Evolutionary conservation across 2,329 filamentous ascomycete species (phyloP).

Genomic region (Curvularia spicifera): DNA sequence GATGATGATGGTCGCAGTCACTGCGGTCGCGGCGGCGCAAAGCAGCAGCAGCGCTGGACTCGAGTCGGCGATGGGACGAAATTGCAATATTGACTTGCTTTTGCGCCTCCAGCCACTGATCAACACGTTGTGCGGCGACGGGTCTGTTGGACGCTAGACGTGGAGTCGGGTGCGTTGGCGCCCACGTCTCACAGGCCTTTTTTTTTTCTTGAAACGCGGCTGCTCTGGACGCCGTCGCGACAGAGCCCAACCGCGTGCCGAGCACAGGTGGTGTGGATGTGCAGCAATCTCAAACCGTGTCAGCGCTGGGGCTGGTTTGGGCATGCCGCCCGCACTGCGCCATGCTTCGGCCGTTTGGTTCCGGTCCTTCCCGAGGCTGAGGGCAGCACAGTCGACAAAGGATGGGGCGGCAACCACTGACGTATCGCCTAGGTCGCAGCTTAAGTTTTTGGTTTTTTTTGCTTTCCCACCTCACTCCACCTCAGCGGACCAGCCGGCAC

Average conservation of each 20-base stretch:
- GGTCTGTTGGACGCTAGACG: not conserved
- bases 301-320: conserved; percentile 14
- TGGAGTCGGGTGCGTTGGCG: not conserved
- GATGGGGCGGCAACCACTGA: conserved; percentile 17
- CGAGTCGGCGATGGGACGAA: not conserved
- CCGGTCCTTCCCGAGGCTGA: conserved; percentile 22
- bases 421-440: conserved; percentile 20
- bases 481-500: conserved; percentile 3
- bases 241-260: conserved; percentile 2
- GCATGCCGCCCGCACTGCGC: conserved; percentile 11
- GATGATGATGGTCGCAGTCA: not conserved
- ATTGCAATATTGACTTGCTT: not conserved
- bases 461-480: conserved; percentile 12
- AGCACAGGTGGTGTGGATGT: not conserved
- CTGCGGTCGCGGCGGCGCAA: not conserved
- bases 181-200: conserved; percentile 1
- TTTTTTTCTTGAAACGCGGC: conserved; percentile 1
- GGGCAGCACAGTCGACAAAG: not conserved
- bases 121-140: not conserved
- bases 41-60: not conserved
- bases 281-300: conserved; percentile 12
- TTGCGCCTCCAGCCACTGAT: not conserved
- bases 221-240: not conserved
- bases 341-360: conserved; percentile 9
- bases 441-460: conserved; percentile 3